Evolutionary conservation across 2,329 filamentous ascomycete species (phyloP), one percentile per base, ranked within the genome.

Genomic region (Aureobasidium vineae): DNA sequence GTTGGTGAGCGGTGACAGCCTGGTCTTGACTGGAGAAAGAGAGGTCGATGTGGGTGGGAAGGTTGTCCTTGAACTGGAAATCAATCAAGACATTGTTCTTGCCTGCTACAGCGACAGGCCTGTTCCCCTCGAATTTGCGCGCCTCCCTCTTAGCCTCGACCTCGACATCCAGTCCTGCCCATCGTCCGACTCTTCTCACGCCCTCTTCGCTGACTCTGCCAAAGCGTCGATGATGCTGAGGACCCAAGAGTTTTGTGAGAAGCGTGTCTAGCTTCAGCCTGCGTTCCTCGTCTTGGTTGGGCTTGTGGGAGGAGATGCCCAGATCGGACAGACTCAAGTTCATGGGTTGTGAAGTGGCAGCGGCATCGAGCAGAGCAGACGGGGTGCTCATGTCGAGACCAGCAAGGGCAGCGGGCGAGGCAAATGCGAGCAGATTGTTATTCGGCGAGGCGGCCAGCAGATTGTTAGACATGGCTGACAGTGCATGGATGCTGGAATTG

Each of bases 201-300:
- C 89, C 89, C 36, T 89, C 86, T 72, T 91, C 88, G 70, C 89
- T 91, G 43, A 94, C 86, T 47, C 87, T 79, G 4, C 89, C 89
- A 69, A 87, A 90, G 73, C 84, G 88, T 70, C 80, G 87, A 50
- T 26, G 21, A 5, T 60, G n/a, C 5, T 54, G 28, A 7, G 21
- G 43, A 11, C 45, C 45, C 8, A 86, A 85, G 10, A 69, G 56
- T n/a, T 61, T 66, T 23, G 23, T 63, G 7, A 91, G 86, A 15
- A 85, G 90, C 65, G 79, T 80, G 52, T 86, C 87, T 40, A 83
- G 86, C 63, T 79, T 80, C 57, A 79, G 76, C 69, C 78, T 77
- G 70, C 81, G 75, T 70, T 85, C 83, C 53, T 84, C 82, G 66
- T 85, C 84, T 69, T 84, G 82, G 61, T 79, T 78, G 53, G 79